These are phyloP conservation scores for Candida corydali DNA, from an alignment of 805 yeast species.

Conservation along the genomic window DNA sequence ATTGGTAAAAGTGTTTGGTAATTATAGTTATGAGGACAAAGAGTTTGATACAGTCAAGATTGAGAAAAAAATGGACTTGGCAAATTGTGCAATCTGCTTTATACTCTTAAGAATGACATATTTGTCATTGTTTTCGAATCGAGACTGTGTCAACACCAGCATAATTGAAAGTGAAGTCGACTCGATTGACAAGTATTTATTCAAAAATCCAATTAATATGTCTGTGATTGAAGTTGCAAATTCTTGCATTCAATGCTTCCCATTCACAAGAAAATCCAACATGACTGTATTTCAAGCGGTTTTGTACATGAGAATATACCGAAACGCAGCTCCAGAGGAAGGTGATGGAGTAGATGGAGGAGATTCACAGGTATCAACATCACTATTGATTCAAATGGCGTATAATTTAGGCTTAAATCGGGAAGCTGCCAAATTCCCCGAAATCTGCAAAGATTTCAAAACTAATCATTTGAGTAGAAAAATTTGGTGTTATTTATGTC, in stretches of 20 bases:
- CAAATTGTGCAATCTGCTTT: slow-evolving; percentile 35
- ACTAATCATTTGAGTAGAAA: slow-evolving; percentile 22
- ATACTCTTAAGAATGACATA: slow-evolving; percentile 39
- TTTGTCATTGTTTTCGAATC: slow-evolving; percentile 35
- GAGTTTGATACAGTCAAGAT: slow-evolving; percentile 22
- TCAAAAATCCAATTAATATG: slow-evolving; percentile 43
- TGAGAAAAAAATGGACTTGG: slow-evolving; percentile 36
- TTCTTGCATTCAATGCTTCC: slow-evolving; percentile 53
- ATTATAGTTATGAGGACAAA: slow-evolving; percentile 21
- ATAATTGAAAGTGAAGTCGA: slow-evolving; percentile 20
- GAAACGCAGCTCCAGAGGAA: slow-evolving; percentile 35
- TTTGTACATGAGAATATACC: slow-evolving; percentile 24
- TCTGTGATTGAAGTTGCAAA: slow-evolving; percentile 48
- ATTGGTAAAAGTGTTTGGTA: slow-evolving; percentile 40
- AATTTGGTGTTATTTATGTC: slow-evolving; percentile 22
- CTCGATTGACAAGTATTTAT: slow-evolving; percentile 30
- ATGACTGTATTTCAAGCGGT: slow-evolving; percentile 28
- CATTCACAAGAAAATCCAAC: slow-evolving; percentile 34
- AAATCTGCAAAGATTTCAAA: slow-evolving; percentile 14
- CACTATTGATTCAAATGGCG: slow-evolving; percentile 34
- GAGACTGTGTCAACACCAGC: slow-evolving; percentile 20
- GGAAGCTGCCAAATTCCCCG: slow-evolving; percentile 32
- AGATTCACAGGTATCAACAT: slow-evolving; percentile 23
- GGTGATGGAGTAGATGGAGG: slow-evolving; percentile 41
- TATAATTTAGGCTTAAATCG: slow-evolving; percentile 35